Percentiles rank a stretch among this genome's conserved stretches.
These are phyloP conservation scores for Colletotrichum gigasporum DNA, from an alignment of 2,329 filamentous ascomycete genomes.

Conservation along the genomic window DNA sequence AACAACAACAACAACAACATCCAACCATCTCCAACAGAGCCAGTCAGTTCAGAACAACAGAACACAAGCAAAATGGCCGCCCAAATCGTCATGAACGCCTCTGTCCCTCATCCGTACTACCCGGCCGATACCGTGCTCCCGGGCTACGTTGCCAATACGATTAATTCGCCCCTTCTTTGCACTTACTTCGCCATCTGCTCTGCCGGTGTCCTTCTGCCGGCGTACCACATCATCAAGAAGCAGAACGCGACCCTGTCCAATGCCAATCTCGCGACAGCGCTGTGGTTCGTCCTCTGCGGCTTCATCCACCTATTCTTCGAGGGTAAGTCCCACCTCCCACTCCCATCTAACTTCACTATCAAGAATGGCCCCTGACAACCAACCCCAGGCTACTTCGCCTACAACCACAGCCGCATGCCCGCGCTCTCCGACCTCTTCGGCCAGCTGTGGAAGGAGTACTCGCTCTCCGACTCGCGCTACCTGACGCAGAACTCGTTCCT, in stretches of 20 bases:
- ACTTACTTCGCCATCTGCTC: slow-evolving; percentile 67
- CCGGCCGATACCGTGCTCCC: slow-evolving; percentile 70
- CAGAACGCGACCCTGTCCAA: slow-evolving; percentile 61
- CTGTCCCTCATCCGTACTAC: slow-evolving; percentile 73
- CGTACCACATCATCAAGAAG: slow-evolving; percentile 62
- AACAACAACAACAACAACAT: no score
- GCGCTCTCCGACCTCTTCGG: slow-evolving; percentile 54
- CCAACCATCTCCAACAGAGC: neutral
- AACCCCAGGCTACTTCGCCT: slow-evolving; percentile 59
- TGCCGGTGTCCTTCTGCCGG: slow-evolving; percentile 64
- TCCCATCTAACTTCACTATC: no score
- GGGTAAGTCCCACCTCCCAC: slow-evolving; percentile 35
- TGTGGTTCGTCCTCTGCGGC: slow-evolving; percentile 82
- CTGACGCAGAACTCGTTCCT: slow-evolving; percentile 61
- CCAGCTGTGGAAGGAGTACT: slow-evolving; percentile 68
- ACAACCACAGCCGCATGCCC: slow-evolving; percentile 53
- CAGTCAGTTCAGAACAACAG: neutral
- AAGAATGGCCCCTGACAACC: neutral
- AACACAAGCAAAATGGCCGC: neutral
- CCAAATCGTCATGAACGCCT: slow-evolving; percentile 13
- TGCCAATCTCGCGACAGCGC: slow-evolving; percentile 66
- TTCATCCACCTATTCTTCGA: slow-evolving; percentile 56
- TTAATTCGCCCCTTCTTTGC: slow-evolving; percentile 67
- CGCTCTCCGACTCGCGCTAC: slow-evolving; percentile 65
- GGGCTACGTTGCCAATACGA: slow-evolving; percentile 73